Evolutionary conservation across 768 basidiomycete genomes (phyloP), one percentile per base, ranked within the genome.

Genomic region (Punctularia strigosozonata): DNA sequence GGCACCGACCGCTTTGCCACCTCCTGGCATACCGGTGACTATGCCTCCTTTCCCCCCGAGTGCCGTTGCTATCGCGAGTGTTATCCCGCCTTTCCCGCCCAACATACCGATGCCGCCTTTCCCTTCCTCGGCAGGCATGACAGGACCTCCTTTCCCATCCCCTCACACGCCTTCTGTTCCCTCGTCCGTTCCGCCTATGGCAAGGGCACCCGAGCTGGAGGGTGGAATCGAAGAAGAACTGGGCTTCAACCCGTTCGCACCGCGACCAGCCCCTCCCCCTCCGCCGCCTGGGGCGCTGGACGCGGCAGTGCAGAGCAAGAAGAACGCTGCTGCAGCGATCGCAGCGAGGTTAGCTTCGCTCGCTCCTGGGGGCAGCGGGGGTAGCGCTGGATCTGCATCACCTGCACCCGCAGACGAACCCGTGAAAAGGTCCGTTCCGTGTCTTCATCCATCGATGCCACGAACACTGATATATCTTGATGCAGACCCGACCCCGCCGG

Each of bases 311-410:
- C 52, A 58, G 28, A 59, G 56, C 28, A 62, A 60, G 30, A 53
- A 58, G 25, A 82, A 83, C 43, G 75, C 77, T 7, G 88, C 87
- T 0, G 85, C 83, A 4, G 85, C 77, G 8, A 83, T 91, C 40
- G 88, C 87, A 15, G 87, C 87, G 0, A 75, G 66, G 43, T 63
- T 88, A 15, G 63, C 72, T 26, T 75, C 80, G 6, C 57, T 85
- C 18, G 75, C 61, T 40, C 59, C 38, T 36, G 47, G 54, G 45
- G 24, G 51, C 44, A 18, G 41, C 50, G 15, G 34, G 34, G 10
- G 46, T 59, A 34, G 46, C 55, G 5, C 49, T 55, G 15, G 51
- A 14, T 42, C 58, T 13, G 43, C 55, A 3, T 45, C 59, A 4
- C 49, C 59, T 22, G 46, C 41, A 14, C 60, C 61, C 36, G 63